Evolutionary conservation across 2,329 filamentous ascomycete species (phyloP).

Genomic region (Chrysosporium keratinophilum): DNA sequence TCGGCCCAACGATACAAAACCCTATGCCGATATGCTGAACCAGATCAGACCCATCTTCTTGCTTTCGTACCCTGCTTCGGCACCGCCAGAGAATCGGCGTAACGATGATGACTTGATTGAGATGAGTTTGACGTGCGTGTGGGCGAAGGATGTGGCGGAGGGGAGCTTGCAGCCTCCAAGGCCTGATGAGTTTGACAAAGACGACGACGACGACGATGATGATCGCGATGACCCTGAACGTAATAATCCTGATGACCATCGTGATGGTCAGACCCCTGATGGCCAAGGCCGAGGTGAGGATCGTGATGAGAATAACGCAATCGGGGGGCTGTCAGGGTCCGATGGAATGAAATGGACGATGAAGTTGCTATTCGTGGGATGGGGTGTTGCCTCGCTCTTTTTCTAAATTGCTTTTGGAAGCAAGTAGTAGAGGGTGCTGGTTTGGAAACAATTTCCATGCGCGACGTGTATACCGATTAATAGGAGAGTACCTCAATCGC

Average conservation of each 20-base stretch:
- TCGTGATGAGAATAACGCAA: background rate
- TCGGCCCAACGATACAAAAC: background rate
- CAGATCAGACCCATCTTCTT: conserved; percentile 7
- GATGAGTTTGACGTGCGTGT: conserved; percentile 7
- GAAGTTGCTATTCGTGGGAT: background rate
- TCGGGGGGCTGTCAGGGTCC: background rate
- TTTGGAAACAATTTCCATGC: background rate
- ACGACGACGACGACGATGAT: background rate
- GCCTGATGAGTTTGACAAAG: background rate
- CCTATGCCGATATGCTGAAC: conserved; percentile 2
- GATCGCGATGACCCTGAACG: background rate
- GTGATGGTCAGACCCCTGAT: background rate
- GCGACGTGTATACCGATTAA: background rate
- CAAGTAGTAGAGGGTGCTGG: background rate
- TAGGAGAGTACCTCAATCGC: too few relatives aligned
- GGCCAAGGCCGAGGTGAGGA: background rate
- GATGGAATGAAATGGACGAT: background rate
- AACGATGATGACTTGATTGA: conserved; percentile 5
- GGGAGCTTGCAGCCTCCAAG: background rate
- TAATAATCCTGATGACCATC: background rate
- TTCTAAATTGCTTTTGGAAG: background rate
- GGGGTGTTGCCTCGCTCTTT: background rate
- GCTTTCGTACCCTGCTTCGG: conserved; percentile 3
- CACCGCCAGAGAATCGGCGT: background rate
- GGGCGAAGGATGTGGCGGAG: background rate